Base-by-base conservation (phyloP, 345 rosid species). In the Gossypium sturtianum region DNA sequence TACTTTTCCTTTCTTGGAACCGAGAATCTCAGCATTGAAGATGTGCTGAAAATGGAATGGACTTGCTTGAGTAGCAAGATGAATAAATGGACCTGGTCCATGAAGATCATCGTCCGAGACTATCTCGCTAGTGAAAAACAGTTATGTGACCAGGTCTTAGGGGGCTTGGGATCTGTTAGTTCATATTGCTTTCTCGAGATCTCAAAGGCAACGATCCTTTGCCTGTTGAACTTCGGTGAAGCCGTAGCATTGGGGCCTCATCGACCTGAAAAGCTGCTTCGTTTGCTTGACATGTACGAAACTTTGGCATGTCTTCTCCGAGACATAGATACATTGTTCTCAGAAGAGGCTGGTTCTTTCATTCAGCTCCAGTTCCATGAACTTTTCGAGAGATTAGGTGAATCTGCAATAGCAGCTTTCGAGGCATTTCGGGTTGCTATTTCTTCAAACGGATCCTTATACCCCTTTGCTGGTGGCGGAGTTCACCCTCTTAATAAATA, bases 201-300 rank as follows among this genome's bases (percentile, higher is more conserved):
- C 73, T 75, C 93, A 0, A 85, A 81, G 78, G 82, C 80, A 49
- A 75, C 87, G 7, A 34, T 87, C 41, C 70, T 89, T 9, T 71
- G 75, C 82, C 89, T 94, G 71, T 78, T 94, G 85, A 85, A 81
- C 81, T 94, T 90, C 11, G 94, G 97, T 22, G 93, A 92, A 82
- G 93, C 94, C 10, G 64, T 90, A 48, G 79, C 87, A 17, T 77
- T 90, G 83, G 84, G 87, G 49, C 81, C 90, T 19, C 64, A 65
- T 71, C 80, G 76, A 75, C 89, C 90, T 2, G 98, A 94, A 82
- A 89, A 81, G 84, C 80, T 92, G 62, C 83, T 87, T 71, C 71
- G 87, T 59, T 78, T 88, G 80, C 89, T 94, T 25, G 87, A 90
- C 74, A 89, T 92, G 93, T 90, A 87, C 7, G 91, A 90, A 72